phyloP scores from a whole-genome alignment of 257 asterid genomes.

The Sherardia arvensis region DNA sequence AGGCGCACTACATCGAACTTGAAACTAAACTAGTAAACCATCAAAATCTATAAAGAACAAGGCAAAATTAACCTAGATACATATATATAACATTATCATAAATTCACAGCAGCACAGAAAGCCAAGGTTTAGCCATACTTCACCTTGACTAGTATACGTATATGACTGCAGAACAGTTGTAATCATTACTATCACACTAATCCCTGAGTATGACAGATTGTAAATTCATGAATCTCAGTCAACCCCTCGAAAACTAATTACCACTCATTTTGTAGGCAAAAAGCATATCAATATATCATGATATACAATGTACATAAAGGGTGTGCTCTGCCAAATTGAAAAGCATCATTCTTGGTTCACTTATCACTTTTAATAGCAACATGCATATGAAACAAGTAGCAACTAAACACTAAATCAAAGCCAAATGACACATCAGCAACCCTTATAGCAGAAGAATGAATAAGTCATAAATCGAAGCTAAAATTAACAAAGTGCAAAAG shows the following conservation, averaged over 20 bases:
- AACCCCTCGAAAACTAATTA: background rate
- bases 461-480: background rate
- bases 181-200: too few species aligned
- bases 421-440: background rate
- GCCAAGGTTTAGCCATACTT: background rate
- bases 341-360: background rate
- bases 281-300: background rate
- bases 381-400: background rate
- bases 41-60: background rate
- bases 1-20: background rate
- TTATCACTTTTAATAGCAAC: background rate
- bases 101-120: background rate
- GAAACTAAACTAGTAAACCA: background rate
- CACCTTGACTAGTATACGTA: background rate
- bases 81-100: background rate
- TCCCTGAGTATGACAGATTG: background rate
- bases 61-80: background rate
- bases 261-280: background rate
- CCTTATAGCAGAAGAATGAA: background rate
- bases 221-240: background rate
- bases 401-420: background rate
- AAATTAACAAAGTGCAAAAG: background rate
- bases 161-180: background rate
- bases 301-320: background rate
- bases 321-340: background rate